Base-by-base conservation (phyloP, 2,329 filamentous ascomycete genomes). In the Setomelanomma holmii region DNA sequence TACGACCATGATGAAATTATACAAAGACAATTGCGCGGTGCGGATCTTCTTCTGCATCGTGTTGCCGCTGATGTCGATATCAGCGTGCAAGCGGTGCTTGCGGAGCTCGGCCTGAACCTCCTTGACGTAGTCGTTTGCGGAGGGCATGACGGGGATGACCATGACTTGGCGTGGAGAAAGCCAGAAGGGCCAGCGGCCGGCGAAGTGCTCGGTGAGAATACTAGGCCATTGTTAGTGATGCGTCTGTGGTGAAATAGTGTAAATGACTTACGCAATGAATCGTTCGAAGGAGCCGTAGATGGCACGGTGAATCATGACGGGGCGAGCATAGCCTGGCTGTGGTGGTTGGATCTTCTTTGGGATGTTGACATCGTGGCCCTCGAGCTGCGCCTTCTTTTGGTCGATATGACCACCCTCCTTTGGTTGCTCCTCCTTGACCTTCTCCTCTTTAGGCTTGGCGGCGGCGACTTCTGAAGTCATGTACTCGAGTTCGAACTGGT, bases 31-130 rank as follows among this genome's bases (percentile, higher is more conserved):
- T 76, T 95, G 90, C 12, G 87, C 90, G 49, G 84, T 92, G 64
- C 90, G 87, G 63, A 95, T 91, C 85, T 95, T 95, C 84, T 95
- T 93, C 75, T 91, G 88, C 78, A 95, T 86, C 5, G 90, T 95
- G 77, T 93, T 91, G 66, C 89, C 86, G 62, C 84, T 84, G 45
- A 89, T 80, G 71, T 90, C 88, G 53, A 88, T 81, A 71, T 91
- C 88, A 69, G 86, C 85, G 67, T 88, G 89, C 75, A 93, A 84
- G 42, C 82, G 81, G 73, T 87, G 82, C 54, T 82, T 80, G 68
- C 87, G 85, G 78, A 93, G 88, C 56, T 87, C 79, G 53, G 77
- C 75, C 67, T 89, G 86, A 5, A 93, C 86, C 75, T 93, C 89
- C 80, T 73, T 71, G 58, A 89, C 89, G 73, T 95, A 92, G 69